Evolutionary conservation across 345 rosid genomes (phyloP).

Genomic region (Barbarea vulgaris): DNA sequence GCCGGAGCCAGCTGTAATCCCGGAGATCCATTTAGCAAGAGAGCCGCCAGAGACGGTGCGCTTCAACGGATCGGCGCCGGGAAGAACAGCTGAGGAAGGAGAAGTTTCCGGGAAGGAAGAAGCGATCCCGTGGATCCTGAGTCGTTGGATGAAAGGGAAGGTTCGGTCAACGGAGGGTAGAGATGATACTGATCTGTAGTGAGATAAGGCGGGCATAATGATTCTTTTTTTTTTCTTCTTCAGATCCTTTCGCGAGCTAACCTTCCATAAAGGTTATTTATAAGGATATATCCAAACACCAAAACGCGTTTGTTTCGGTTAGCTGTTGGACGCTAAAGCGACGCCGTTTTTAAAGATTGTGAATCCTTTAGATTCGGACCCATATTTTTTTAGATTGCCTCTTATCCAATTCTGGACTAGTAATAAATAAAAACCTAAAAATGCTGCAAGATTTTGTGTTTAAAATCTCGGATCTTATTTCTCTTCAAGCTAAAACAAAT

Average conservation of each 20-base stretch:
- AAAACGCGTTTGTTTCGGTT: constrained; percentile 29
- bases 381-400: not conserved
- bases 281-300: not conserved
- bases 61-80: constrained; percentile 21
- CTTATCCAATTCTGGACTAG: not conserved
- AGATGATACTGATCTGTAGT: constrained; percentile 48
- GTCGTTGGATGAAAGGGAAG: constrained; percentile 47
- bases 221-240: not conserved
- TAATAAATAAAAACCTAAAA: not conserved
- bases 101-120: constrained; percentile 42
- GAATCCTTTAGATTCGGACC: not conserved
- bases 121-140: constrained; percentile 49
- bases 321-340: not conserved
- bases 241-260: constrained; percentile 3
- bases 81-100: constrained; percentile 36
- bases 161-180: constrained; percentile 45
- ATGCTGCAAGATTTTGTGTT: not conserved
- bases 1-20: constrained; percentile 57
- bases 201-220: constrained; percentile 46
- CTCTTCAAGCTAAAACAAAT: not conserved
- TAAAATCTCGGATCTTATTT: not conserved
- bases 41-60: constrained; percentile 22
- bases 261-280: constrained; percentile 15
- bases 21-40: constrained; percentile 56
- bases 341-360: constrained; percentile 19